These are phyloP conservation scores for Aquilaria malaccensis DNA, from an alignment of 345 rosid species.

Conservation along the genomic window DNA sequence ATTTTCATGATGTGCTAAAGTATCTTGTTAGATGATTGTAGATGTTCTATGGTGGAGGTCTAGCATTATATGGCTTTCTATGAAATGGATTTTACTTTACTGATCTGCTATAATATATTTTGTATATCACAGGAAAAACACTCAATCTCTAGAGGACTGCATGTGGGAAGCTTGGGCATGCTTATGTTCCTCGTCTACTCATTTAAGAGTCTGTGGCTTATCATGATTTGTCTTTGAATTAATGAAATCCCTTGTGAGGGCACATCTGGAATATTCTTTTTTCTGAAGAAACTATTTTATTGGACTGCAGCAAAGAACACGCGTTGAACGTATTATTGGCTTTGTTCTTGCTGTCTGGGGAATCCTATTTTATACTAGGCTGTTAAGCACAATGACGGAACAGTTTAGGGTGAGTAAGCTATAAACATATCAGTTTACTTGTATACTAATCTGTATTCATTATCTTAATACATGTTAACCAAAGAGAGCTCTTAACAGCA, in stretches of 20 bases:
- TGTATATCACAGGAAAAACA: conserved; percentile 42
- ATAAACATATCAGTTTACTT: neutral
- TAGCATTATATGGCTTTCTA: conserved; percentile 1
- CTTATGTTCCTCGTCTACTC: conserved; percentile 85
- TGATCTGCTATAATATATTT: conserved; percentile 10
- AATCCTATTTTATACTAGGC: conserved; percentile 84
- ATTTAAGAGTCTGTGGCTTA: conserved; percentile 49
- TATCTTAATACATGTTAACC: no score
- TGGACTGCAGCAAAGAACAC: conserved; percentile 85
- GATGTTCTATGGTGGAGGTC: neutral
- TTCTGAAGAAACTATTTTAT: conserved; percentile 23
- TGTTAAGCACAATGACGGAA: conserved; percentile 96
- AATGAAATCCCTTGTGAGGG: neutral
- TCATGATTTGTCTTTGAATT: conserved; percentile 14
- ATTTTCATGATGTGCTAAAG: no score
- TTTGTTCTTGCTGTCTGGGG: conserved; percentile 93
- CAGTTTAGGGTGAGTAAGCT: conserved; percentile 65
- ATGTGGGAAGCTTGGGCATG: conserved; percentile 99
- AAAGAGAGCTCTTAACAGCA: conserved; percentile 28
- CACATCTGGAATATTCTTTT: neutral
- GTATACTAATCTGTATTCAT: neutral
- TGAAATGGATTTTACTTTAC: conserved; percentile 3
- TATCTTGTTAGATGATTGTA: neutral
- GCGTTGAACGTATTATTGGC: conserved; percentile 75
- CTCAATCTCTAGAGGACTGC: conserved; percentile 77